phyloP scores from a whole-genome alignment of 2,329 filamentous ascomycete species.

The Diaporthe vexans region DNA sequence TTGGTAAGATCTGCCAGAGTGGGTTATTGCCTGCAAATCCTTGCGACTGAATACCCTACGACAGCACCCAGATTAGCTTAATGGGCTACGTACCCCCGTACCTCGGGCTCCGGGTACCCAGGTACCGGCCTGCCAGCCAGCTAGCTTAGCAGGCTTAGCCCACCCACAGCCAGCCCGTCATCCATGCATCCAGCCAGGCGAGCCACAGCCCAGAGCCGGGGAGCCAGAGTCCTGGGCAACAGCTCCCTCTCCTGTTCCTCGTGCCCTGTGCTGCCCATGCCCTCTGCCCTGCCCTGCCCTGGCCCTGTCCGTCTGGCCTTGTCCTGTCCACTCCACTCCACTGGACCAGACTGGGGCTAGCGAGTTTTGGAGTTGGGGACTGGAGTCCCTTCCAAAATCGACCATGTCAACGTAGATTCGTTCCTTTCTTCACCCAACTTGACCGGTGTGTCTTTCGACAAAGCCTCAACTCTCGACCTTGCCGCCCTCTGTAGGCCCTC shows the following conservation, averaged over 20 bases:
- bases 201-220: constrained; percentile 27
- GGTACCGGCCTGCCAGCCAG: constrained; percentile 14
- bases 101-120: neutral
- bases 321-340: constrained; percentile 19
- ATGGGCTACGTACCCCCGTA: constrained; percentile 23
- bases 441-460: constrained; percentile 34
- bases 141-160: constrained; percentile 5
- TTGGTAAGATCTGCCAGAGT: constrained; percentile 30
- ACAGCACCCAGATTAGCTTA: constrained; percentile 20
- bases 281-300: neutral
- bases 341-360: constrained; percentile 35
- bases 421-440: constrained; percentile 38
- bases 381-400: constrained; percentile 40
- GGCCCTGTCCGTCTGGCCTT: neutral
- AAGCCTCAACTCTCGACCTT: constrained; percentile 32
- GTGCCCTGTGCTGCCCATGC: constrained; percentile 5
- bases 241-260: constrained; percentile 20
- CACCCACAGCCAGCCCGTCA: constrained; percentile 16
- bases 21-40: constrained; percentile 27
- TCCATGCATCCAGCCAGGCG: constrained; percentile 16
- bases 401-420: constrained; percentile 36
- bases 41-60: constrained; percentile 15
- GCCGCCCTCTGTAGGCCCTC: constrained; percentile 35
- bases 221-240: constrained; percentile 25
- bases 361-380: constrained; percentile 33